These are phyloP conservation scores for Butyriboletus appendiculatus DNA, from an alignment of 1,284 basidiomycete genomes.

Conservation along the genomic window DNA sequence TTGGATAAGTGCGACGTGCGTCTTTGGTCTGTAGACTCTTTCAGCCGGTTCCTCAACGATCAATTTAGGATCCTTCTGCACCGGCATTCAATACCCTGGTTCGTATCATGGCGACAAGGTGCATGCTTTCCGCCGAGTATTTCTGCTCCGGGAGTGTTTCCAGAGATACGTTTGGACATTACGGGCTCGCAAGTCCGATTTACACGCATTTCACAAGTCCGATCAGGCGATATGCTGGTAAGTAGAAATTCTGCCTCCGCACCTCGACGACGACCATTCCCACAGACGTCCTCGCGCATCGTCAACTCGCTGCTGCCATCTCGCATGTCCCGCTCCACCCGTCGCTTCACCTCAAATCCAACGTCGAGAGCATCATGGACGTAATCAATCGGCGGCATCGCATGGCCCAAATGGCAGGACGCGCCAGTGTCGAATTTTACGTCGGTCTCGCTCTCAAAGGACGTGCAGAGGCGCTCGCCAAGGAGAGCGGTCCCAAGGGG, in stretches of 20 bases:
- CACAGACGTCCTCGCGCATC: constrained; percentile 88
- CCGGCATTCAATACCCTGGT: constrained; percentile 97
- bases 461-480: constrained; percentile 49
- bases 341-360: constrained; percentile 83
- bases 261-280: background rate
- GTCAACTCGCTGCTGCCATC: constrained; percentile 92
- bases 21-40: constrained; percentile 13
- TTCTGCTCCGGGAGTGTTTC: constrained; percentile 95
- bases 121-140: constrained; percentile 98
- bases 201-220: constrained; percentile 99
- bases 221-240: constrained; percentile 91
- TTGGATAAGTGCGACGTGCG: constrained; percentile 86
- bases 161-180: constrained; percentile 93
- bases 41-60: background rate
- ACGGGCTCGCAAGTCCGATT: constrained; percentile 94
- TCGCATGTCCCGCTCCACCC: constrained; percentile 83
- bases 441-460: constrained; percentile 90
- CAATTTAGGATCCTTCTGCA: constrained; percentile 66
- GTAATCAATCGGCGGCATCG: constrained; percentile 93
- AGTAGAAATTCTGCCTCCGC: constrained; percentile 33
- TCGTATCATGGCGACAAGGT: constrained; percentile 98
- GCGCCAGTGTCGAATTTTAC: constrained; percentile 97
- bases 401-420: constrained; percentile 95
- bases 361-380: constrained; percentile 87
- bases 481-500: constrained; percentile 6